These are phyloP conservation scores for Xerophyta viscosa DNA, from an alignment of 106 monocot genomes.

Conservation along the genomic window DNA sequence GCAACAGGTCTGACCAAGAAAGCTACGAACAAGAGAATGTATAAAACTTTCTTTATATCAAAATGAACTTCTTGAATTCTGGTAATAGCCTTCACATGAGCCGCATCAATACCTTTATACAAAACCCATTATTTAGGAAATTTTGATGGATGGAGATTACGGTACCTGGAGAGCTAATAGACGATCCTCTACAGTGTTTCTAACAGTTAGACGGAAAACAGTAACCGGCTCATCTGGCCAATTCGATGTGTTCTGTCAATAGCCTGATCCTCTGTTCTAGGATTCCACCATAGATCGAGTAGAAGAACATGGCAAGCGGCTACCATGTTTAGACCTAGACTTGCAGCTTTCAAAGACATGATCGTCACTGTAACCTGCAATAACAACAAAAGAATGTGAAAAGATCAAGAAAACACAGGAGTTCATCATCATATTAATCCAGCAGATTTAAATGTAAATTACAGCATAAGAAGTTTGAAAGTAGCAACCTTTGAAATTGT, in stretches of 20 bases:
- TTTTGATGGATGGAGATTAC: background rate
- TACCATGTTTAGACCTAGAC: conserved; percentile 91
- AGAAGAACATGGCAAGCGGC: conserved; percentile 91
- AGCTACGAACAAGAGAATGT: too few species aligned
- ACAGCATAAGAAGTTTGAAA: background rate
- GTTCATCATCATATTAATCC: too few species aligned
- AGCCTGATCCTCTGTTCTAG: conserved; percentile 95
- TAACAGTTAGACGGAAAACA: conserved; percentile 77
- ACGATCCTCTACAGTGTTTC: conserved; percentile 86
- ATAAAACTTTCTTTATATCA: too few species aligned
- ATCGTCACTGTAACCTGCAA: conserved; percentile 83
- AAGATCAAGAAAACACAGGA: too few species aligned
- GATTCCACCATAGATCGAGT: conserved; percentile 95
- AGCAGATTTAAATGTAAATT: too few species aligned
- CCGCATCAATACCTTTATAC: too few species aligned
- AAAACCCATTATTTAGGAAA: too few species aligned
- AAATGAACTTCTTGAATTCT: too few species aligned
- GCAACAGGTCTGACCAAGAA: too few species aligned
- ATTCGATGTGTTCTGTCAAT: conserved; percentile 94
- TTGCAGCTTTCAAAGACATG: conserved; percentile 96
- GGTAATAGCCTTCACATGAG: too few species aligned
- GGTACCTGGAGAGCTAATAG: conserved; percentile 83
- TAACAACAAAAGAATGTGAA: background rate
- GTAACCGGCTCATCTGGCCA: conserved; percentile 90
- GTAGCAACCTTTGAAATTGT: conserved; percentile 64